Evolutionary conservation across 176 grass and related monocot species (phyloP).

Genomic region (Tillandsia fasciculata): DNA sequence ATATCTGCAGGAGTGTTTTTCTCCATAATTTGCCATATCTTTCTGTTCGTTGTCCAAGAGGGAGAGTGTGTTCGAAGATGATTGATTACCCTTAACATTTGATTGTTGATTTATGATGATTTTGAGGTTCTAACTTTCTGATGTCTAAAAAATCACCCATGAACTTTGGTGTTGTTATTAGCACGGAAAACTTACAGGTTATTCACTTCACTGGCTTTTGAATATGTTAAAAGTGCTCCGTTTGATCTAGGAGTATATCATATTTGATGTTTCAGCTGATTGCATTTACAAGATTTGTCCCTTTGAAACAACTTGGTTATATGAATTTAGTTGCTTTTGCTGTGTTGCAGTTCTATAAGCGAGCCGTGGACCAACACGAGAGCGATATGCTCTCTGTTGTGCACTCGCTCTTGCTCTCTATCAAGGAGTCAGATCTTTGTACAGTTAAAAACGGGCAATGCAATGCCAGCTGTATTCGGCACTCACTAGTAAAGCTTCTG

Average conservation of each 20-base stretch:
- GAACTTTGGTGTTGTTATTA: no score
- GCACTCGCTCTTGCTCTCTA: slow-evolving; percentile 57
- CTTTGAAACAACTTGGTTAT: not conserved
- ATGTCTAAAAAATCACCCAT: not conserved
- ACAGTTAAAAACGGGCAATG: slow-evolving; percentile 47
- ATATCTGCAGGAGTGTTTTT: not conserved
- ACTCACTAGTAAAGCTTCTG: slow-evolving; percentile 59
- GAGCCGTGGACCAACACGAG: slow-evolving; percentile 45
- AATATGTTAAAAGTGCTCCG: no score
- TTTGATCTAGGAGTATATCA: not conserved
- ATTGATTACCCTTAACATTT: not conserved
- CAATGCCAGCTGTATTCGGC: slow-evolving; percentile 55
- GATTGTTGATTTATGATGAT: not conserved
- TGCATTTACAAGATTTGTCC: slow-evolving; percentile 13
- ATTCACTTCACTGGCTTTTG: no score
- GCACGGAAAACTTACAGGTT: no score
- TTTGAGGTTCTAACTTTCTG: not conserved
- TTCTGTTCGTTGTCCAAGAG: not conserved
- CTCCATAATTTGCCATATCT: not conserved
- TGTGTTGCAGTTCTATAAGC: slow-evolving; percentile 55
- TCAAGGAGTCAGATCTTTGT: slow-evolving; percentile 49
- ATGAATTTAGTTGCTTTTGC: slow-evolving; percentile 4
- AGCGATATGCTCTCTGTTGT: slow-evolving; percentile 50
- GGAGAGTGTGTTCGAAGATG: not conserved
- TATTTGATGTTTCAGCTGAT: not conserved